A percentile compares a stretch with the other conserved stretches of the same genome.
Evolutionary conservation across 345 rosid genomes (phyloP).

Genomic region (Moringa oleifera): DNA sequence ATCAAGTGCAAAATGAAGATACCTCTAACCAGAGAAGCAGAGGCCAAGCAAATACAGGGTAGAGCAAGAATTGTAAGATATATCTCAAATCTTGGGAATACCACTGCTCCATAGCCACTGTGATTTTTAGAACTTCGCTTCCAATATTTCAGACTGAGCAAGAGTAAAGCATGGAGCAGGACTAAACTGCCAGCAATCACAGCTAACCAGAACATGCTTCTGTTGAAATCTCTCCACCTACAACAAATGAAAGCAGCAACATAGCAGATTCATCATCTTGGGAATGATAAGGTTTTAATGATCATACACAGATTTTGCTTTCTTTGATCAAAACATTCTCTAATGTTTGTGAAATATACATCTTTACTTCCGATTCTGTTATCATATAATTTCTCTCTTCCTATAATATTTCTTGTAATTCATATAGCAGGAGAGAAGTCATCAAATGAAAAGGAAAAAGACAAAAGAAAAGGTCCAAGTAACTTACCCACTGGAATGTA

Average conservation of each 20-base stretch:
- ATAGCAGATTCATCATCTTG: not conserved
- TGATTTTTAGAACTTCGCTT: conserved; percentile 37
- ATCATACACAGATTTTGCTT: too few relatives aligned
- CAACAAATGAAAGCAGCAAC: conserved; percentile 15
- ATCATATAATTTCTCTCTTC: not conserved
- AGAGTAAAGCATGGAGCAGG: conserved; percentile 48
- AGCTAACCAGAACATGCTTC: conserved; percentile 94
- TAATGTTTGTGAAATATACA: not conserved
- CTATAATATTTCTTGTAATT: not conserved
- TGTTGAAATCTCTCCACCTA: conserved; percentile 81
- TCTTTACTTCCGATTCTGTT: not conserved
- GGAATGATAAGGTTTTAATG: too few relatives aligned
- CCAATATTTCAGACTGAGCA: conserved; percentile 47
- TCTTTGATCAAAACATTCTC: not conserved
- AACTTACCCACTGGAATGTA: conserved; percentile 54
- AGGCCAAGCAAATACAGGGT: conserved; percentile 69
- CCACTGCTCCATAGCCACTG: conserved; percentile 50
- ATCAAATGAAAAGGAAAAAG: not conserved
- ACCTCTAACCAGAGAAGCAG: conserved; percentile 66
- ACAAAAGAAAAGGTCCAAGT: conserved; percentile 6
- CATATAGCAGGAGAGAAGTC: not conserved
- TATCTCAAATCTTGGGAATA: conserved; percentile 80
- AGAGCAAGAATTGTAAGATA: conserved; percentile 68
- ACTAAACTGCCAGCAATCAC: conserved; percentile 60
- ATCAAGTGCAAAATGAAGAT: not conserved